Evolutionary conservation across 1,284 basidiomycete genomes (phyloP), one percentile per base, ranked within the genome.

Genomic region (Ustilago shanxiensis): DNA sequence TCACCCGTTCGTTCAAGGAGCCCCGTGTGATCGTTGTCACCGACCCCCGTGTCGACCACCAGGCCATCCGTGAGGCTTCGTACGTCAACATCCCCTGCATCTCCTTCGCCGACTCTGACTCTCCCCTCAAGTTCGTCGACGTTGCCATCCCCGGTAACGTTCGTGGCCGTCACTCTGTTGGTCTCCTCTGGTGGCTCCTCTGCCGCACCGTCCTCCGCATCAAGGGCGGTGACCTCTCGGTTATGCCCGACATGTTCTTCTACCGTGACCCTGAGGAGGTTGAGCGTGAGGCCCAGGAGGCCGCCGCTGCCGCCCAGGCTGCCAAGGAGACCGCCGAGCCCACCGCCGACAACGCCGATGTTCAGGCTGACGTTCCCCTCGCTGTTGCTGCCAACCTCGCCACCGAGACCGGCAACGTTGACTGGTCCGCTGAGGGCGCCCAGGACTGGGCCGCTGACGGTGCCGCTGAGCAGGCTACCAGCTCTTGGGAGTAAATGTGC

Each of bases 21-120:
- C 96, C 96, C 85, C 94, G 96, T 83, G 91, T 99, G 79, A 96
- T 99, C 87, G 88, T 99, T 84, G 95, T 99, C 80, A 98, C 95
- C 87, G 96, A 99, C 90, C 97, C 96, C 82, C 94, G 97, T 80
- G 93, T 98, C 78, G 96, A 99, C 89, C 95, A 98, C 90, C 97
- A 99, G 89, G 97, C 97, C 81, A 99, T 99, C 89, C 94, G 96
- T 83, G 96, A 99, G 90, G 95, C 97, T 62, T 95, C 95, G 68
- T 99, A 99, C 88, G 96, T 98, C 88, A 99, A 99, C 92, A 98
- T 99, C 88, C 96, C 96, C 85, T 96, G 99, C 87, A 98, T 99
- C 86, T 96, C 96, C 70, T 92, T 99, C 85, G 95, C 93, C 89
- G 96, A 99, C 89, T 97, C 96, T 80, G 97, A 99, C 88, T 95